phyloP scores from a whole-genome alignment of 192 early-diverging fungal genomes.

The Podila horticola region DNA sequence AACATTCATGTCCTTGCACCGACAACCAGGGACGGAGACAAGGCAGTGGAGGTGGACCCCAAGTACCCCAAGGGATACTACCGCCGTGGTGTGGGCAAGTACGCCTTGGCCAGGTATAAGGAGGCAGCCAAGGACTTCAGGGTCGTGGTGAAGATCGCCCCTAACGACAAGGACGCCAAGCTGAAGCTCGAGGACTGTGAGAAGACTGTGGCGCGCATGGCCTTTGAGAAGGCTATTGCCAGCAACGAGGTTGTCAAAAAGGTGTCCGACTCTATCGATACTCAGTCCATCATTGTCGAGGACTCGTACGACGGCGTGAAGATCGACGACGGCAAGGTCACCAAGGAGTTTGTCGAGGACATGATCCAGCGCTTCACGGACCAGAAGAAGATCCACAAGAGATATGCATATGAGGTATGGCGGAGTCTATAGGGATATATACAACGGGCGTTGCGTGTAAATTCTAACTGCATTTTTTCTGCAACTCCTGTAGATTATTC shows the following conservation, averaged over 20 bases:
- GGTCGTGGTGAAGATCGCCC: conserved; percentile 75
- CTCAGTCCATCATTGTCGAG: conserved; percentile 65
- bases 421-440: not conserved
- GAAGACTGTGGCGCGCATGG: conserved; percentile 86
- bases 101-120: conserved; percentile 88
- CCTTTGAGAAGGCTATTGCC: conserved; percentile 95
- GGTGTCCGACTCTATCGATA: conserved; percentile 59
- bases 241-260: conserved; percentile 71
- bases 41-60: conserved; percentile 85
- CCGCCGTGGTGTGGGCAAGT: conserved; percentile 88
- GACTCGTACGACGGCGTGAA: conserved; percentile 89
- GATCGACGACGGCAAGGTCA: conserved; percentile 75
- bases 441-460: not conserved
- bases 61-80: conserved; percentile 94
- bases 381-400: conserved; percentile 92
- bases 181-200: conserved; percentile 88
- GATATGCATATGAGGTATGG: conserved; percentile 81
- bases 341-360: conserved; percentile 80
- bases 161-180: conserved; percentile 82
- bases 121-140: conserved; percentile 82
- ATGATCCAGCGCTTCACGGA: conserved; percentile 83
- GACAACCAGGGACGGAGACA: conserved; percentile 78
- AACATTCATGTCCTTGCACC: conserved; percentile 13
- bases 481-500: conserved; percentile 67
- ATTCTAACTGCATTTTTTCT: not conserved